These are phyloP conservation scores for Aspergillus viridinutans DNA, from an alignment of 2,329 filamentous ascomycete species.

Conservation along the genomic window DNA sequence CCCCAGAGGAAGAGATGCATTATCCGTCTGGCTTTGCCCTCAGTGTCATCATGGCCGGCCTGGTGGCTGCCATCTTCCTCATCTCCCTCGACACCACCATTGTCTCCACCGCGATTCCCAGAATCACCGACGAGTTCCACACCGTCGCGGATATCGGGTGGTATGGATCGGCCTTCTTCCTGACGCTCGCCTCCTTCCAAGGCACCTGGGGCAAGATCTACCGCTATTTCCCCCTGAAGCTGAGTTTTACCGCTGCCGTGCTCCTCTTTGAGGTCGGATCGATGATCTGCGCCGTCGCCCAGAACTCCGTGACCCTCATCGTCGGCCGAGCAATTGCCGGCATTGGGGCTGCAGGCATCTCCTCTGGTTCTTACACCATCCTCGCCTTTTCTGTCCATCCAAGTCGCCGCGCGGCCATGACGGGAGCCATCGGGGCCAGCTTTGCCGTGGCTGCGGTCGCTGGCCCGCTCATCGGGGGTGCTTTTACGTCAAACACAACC, in stretches of 20 bases:
- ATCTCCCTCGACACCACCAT: constrained; percentile 23
- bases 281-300: constrained; percentile 39
- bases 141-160: constrained; percentile 29
- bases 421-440: constrained; percentile 48
- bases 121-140: constrained; percentile 26
- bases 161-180: constrained; percentile 36
- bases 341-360: constrained; percentile 32
- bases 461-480: constrained; percentile 46
- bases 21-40: constrained; percentile 28
- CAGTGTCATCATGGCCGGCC: constrained; percentile 40
- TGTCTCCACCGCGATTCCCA: constrained; percentile 29
- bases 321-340: constrained; percentile 38
- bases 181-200: constrained; percentile 31
- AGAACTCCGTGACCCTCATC: constrained; percentile 32
- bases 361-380: constrained; percentile 25
- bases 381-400: constrained; percentile 16
- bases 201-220: constrained; percentile 30
- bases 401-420: constrained; percentile 14
- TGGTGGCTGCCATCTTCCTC: constrained; percentile 26
- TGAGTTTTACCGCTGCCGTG: constrained; percentile 32
- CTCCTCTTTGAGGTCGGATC: constrained; percentile 43
- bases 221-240: constrained; percentile 30
- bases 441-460: constrained; percentile 47
- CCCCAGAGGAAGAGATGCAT: neutral
- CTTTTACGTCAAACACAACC: constrained; percentile 43